Base-by-base conservation (phyloP, 2,329 filamentous ascomycete genomes). In the Xenosphaeropsis pyriputrescens region DNA sequence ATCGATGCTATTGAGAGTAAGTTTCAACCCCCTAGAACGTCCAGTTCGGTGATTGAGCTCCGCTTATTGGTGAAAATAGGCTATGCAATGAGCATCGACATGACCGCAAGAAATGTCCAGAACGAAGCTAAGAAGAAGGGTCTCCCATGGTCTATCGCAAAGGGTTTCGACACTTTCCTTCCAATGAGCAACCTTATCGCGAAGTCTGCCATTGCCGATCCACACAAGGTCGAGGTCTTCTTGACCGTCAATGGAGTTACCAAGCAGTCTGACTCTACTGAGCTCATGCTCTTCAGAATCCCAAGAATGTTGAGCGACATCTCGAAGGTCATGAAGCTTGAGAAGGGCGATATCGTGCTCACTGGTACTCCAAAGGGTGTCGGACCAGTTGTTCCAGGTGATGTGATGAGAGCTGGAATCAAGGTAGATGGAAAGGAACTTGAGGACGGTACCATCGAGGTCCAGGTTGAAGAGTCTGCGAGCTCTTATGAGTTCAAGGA, bases 361-460 rank as follows among this genome's bases (percentile, higher is more conserved):
- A 98, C 91, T n/a, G 91, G 91, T 14, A 98, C 91, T 36, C 91
- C 91, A 36, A 95, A 95, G 63, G 91, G 91, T 11, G 91, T 98
- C 2, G 91, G 91, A 1, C 70, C 78, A 15, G 86, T 94, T 2
- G 74, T 77, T 42, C 76, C 83, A 1, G 91, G 91, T 2, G 88
- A 98, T 61, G 67, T 89, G 22, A 85, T 98, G 71, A 79, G 70
- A 45, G 88, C 84, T 18, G 86, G 86, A 4, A 67, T 96, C 48
- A 77, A 74, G 55, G 75, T 94, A 19, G 67, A 70, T 40, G 88
- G 88, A 29, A 77, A 80, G 64, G 85, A 93, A 63, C 60, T 96
- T 22, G 76, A 86, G 55, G 83, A 93, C 65, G 84, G 82, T 26
- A 78, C 65, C 54, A 82, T 96, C 46, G 82, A 93, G 62, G 83